Base-by-base conservation (phyloP, 2,329 filamentous ascomycete species). In the Aspergillus aculeatus region DNA sequence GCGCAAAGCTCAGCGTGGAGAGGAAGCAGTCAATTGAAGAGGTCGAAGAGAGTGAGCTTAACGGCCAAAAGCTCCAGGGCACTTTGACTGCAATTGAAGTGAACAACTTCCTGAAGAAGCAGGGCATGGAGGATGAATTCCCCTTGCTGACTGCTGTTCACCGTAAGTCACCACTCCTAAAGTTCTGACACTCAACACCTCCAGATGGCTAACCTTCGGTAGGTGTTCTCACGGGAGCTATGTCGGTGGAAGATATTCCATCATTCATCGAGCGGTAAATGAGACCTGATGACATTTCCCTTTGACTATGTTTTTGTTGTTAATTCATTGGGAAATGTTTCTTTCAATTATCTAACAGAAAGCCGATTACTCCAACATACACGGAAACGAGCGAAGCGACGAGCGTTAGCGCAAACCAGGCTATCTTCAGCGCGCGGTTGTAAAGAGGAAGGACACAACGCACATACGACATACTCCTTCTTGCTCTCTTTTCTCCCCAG, bases 31-130 rank as follows among this genome's bases (percentile, higher is more conserved):
- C 86, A 9, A 91, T 99, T 44, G 87, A 89, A 67, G 92, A 98
- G 76, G 88, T 99, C 48, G 95, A 99, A 82, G 84, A 86, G 72
- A 85, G 87, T 60, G 93, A 97, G 74, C 83, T 99, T 63, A 98
- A 99, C 73, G 95, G 95, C 14, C 95, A 99, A 82, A 96, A 96
- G 81, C 82, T 99, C 60, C 95, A 99, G 80, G 95, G 95, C 41
- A 98, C 92, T 0, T 89, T 89, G 68, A 99, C 95, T 3, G 93
- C 95, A 9, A 86, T 88, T 64, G 95, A 99, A 76, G 93, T 99
- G 47, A 91, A 96, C 79, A 87, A 83, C 53, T 98, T 98, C 77
- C 78, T 99, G 71, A 91, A 89, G 80, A 86, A 86, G 53, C 84
- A 90, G 66, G 90, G 89, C 0, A 79, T 89, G 65, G 92, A 96